These are phyloP conservation scores for Rhizopogon sp. DNA, from an alignment of 768 basidiomycete genomes.

Conservation along the genomic window DNA sequence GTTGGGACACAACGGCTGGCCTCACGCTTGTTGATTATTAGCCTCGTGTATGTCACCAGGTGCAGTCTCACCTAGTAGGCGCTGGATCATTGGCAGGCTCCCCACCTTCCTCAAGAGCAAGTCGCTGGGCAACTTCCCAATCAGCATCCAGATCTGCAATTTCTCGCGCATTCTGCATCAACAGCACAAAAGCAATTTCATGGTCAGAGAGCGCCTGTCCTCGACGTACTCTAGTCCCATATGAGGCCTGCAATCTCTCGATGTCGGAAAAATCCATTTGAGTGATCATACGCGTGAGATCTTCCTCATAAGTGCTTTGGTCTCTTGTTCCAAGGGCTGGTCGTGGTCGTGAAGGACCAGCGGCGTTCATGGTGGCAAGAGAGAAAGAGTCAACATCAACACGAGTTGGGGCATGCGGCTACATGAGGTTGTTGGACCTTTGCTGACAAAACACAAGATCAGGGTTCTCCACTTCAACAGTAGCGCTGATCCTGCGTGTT, in stretches of 20 bases:
- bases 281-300: constrained; percentile 15
- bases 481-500: too few relatives aligned
- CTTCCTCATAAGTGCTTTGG: constrained; percentile 21
- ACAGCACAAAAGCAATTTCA: constrained; percentile 19
- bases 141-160: constrained; percentile 16
- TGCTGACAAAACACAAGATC: too few relatives aligned
- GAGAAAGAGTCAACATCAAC: not conserved
- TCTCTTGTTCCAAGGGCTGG: constrained; percentile 5
- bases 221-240: not conserved
- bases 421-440: too few relatives aligned
- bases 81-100: not conserved
- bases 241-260: constrained; percentile 12
- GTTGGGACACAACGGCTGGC: not conserved
- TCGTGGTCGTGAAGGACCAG: constrained; percentile 19
- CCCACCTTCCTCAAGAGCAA: constrained; percentile 9
- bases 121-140: constrained; percentile 12
- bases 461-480: too few relatives aligned
- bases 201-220: constrained; percentile 15
- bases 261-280: constrained; percentile 15
- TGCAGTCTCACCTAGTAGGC: not conserved
- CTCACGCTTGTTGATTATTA: not conserved
- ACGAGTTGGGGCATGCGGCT: too few relatives aligned
- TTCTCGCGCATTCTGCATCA: constrained; percentile 18
- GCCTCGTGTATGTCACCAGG: not conserved
- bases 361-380: constrained; percentile 15